Percentiles rank a stretch among this genome's conserved stretches.
These are phyloP conservation scores for Schizochytrium sp. DNA, from an alignment of 108 stramenopile species.

Conservation along the genomic window DNA sequence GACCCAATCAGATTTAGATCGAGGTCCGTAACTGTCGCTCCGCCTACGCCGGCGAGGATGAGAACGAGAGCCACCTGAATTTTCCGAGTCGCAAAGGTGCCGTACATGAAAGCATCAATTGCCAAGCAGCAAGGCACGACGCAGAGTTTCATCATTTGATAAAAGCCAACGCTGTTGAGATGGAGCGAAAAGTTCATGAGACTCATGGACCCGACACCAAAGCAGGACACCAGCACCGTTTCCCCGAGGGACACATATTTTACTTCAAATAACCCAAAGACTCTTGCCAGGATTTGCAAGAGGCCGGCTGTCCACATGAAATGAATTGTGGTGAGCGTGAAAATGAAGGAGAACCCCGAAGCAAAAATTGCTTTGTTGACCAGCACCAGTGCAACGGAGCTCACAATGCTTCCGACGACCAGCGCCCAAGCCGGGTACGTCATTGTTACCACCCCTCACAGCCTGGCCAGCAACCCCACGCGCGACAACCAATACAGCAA, in stretches of 20 bases:
- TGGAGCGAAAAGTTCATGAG: conserved; percentile 1
- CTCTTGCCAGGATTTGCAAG: not conserved
- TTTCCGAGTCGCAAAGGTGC: not conserved
- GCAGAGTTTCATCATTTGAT: conserved; percentile 1
- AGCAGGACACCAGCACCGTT: not conserved
- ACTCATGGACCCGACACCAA: not conserved
- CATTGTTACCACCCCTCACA: not conserved
- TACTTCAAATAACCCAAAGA: not conserved
- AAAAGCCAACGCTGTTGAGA: not conserved
- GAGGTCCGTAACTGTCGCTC: not conserved
- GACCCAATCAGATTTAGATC: not conserved
- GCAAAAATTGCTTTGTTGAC: not conserved
- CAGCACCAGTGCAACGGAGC: not conserved
- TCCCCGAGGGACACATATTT: not conserved
- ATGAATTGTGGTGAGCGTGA: not conserved
- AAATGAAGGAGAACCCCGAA: not conserved
- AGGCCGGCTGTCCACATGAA: not conserved
- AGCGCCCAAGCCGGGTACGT: not conserved
- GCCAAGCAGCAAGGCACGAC: not conserved
- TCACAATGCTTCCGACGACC: not conserved
- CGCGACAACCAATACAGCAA: too few species aligned
- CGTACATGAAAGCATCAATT: not conserved
- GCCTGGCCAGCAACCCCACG: too few species aligned
- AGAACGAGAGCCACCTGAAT: not conserved
- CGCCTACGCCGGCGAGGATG: not conserved